phyloP scores from a whole-genome alignment of 1,139 yeast species.

The Maudiozyma humilis region DNA sequence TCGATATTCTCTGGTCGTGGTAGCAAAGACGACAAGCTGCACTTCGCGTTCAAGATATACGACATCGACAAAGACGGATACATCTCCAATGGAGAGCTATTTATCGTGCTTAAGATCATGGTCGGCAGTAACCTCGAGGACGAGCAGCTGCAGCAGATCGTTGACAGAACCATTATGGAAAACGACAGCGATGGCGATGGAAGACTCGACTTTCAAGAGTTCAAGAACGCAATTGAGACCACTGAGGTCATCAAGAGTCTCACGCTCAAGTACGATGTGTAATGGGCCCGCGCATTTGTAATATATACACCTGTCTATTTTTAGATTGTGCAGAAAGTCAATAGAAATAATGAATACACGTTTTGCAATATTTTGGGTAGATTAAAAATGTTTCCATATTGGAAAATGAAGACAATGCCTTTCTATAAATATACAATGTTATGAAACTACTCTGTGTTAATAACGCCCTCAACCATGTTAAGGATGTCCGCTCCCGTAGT shows the following conservation, averaged over 20 bases:
- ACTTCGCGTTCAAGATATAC: constrained; percentile 86
- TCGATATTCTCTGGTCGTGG: constrained; percentile 91
- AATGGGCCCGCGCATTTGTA: too few species aligned
- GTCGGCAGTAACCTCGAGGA: constrained; percentile 87
- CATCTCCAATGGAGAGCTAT: constrained; percentile 91
- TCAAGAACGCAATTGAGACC: constrained; percentile 63
- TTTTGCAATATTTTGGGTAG: too few species aligned
- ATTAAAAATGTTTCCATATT: background rate
- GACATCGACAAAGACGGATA: constrained; percentile 94
- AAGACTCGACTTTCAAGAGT: constrained; percentile 76
- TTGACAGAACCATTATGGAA: constrained; percentile 91
- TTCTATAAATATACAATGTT: too few species aligned
- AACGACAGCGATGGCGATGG: constrained; percentile 93
- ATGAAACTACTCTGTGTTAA: constrained; percentile 18
- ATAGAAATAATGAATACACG: too few species aligned
- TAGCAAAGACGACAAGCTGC: constrained; percentile 70
- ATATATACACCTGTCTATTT: background rate
- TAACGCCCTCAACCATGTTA: constrained; percentile 31
- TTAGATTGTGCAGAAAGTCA: background rate
- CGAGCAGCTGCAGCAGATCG: constrained; percentile 86
- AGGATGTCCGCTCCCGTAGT: constrained; percentile 1
- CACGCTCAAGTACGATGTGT: constrained; percentile 36
- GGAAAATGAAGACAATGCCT: too few species aligned
- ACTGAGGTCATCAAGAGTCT: constrained; percentile 54
- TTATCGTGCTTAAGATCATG: constrained; percentile 90